A percentile compares a stretch with the other conserved stretches of the same genome.
Conservation (phyloP, 2,329 filamentous ascomycete species). For the Corinectria fuckeliana region DNA sequence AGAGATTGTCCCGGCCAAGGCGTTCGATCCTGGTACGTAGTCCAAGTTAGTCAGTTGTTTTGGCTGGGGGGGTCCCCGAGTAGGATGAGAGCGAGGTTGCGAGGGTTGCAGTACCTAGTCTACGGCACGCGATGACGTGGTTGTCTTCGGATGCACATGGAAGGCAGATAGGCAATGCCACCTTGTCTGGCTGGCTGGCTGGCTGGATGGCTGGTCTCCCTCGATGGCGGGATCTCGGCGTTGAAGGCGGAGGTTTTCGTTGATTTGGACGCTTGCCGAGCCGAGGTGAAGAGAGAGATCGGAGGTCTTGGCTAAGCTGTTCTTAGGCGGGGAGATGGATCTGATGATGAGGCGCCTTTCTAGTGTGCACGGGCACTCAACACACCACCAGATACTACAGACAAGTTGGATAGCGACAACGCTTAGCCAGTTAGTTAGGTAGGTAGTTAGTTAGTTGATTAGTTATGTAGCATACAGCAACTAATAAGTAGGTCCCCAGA, state of each 20-base stretch:
- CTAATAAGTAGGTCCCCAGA: too few relatives aligned
- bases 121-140: too few relatives aligned
- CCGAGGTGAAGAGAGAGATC: not conserved
- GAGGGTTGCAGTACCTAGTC: too few relatives aligned
- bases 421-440: not conserved
- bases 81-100: constrained; percentile 1
- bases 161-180: not conserved
- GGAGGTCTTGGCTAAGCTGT: constrained; percentile 9
- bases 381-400: not conserved
- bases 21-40: not conserved
- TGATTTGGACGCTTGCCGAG: not conserved
- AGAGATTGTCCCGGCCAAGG: not conserved
- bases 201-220: not conserved
- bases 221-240: not conserved
- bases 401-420: not conserved
- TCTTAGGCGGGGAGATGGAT: not conserved
- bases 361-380: not conserved
- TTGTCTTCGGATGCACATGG: too few relatives aligned
- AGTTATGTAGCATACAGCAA: too few relatives aligned
- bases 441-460: too few relatives aligned
- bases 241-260: not conserved
- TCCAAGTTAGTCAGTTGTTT: not conserved
- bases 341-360: not conserved
- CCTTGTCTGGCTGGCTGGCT: too few relatives aligned
- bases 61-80: not conserved